Base-by-base conservation (phyloP, 345 rosid species). In the Conringia planisiliqua region DNA sequence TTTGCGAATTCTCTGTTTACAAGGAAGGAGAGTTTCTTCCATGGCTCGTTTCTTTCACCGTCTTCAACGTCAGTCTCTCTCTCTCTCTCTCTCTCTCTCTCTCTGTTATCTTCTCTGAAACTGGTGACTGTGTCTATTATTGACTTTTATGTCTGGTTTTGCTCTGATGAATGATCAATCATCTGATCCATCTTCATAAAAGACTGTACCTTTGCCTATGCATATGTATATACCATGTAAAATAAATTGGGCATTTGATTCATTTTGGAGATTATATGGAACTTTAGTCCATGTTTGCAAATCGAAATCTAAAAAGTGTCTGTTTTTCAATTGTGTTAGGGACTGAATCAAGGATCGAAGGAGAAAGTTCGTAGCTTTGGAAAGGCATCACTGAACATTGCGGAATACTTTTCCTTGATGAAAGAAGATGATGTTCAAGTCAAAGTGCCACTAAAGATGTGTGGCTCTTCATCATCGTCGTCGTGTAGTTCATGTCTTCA, bases 351-450 rank as follows among this genome's bases (percentile, higher is more conserved):
- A 66, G 86, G 85, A 33, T 55, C 78, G 6, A 89, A 80, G 74
- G 87, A 78, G 73, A 92, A 87, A 83, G 84, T 82, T 60, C 76
- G 86, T 39, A 72, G 81, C 26, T 42, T 88, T 67, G 96, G 92
- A 47, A 84, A 87, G 14, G 84, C 90, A 12, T 74, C 79, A 47
- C 29, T 92, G 55, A 88, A 89, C 73, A 84, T 88, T 62, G 89
- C 93, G 40, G 92, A 88, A 33, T 86, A 33, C 68, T 88, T 84
- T 73, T 84, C 90, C 56, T 32, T 78, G 62, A 81, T 74, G 63
- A 86, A 79, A 64, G 86, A 87, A 77, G 86, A 86, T 70, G 89
- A 88, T 78, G 76, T 85, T 72, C 88, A 87, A 54, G 59, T 88
- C 78, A 85, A 79, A 56, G 78, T 89, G 12, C 96, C 93, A 56